These are phyloP conservation scores for Cryoendolithus antarcticus DNA, from an alignment of 2,329 filamentous ascomycete genomes.

Conservation along the genomic window DNA sequence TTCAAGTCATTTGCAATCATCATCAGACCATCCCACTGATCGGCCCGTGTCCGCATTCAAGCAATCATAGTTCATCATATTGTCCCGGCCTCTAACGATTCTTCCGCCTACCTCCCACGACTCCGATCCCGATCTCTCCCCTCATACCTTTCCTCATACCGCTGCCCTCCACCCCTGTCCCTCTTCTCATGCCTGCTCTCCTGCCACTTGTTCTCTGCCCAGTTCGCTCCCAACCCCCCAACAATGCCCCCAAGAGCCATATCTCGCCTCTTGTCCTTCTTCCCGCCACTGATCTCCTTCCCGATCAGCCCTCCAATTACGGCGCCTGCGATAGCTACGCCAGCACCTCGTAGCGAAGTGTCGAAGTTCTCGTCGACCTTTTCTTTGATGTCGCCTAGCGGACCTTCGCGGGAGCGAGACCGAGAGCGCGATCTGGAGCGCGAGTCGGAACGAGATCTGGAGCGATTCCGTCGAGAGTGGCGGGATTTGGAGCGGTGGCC, in stretches of 20 bases:
- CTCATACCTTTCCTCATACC: conserved; percentile 6
- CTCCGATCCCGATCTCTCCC: conserved; percentile 2
- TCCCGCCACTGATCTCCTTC: conserved; percentile 17
- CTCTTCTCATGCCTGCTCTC: conserved; percentile 17
- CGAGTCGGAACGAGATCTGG: conserved; percentile 10
- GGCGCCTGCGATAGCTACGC: conserved; percentile 22
- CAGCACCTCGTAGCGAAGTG: conserved; percentile 19
- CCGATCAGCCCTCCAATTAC: conserved; percentile 23
- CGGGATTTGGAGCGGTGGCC: conserved; percentile 9
- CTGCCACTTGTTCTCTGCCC: conserved; percentile 20
- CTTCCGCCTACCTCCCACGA: background rate
- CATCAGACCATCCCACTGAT: background rate
- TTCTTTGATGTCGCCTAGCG: conserved; percentile 11
- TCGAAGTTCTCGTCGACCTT: conserved; percentile 23
- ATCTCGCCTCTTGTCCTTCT: conserved; percentile 20
- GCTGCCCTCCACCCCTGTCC: conserved; percentile 7
- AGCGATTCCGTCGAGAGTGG: conserved; percentile 12
- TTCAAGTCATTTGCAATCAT: background rate
- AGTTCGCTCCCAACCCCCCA: conserved; percentile 23
- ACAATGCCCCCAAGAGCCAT: conserved; percentile 23
- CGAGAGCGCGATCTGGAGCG: conserved; percentile 15
- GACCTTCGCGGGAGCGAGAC: conserved; percentile 9
- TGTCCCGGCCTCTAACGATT: background rate
- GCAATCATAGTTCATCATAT: background rate
- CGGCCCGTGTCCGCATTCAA: background rate